Conservation (phyloP, 208 protist species). For the Entamoeba moshkovskii region DNA sequence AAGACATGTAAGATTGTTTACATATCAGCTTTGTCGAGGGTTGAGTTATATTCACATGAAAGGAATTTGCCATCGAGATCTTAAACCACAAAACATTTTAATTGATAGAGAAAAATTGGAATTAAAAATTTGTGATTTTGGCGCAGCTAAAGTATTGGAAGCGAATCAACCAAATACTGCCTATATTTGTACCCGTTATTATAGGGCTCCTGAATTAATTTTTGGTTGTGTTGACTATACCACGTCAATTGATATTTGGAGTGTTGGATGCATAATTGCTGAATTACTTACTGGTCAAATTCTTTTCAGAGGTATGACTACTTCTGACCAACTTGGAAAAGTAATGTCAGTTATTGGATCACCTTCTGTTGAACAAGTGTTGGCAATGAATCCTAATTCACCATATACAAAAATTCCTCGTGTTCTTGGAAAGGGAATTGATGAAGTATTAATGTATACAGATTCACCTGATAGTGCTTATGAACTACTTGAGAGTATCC, state of each 20-base stretch:
- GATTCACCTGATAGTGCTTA: background rate
- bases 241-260: conserved; percentile 81
- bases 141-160: conserved; percentile 24
- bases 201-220: conserved; percentile 30
- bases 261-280: conserved; percentile 83
- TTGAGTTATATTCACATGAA: conserved; percentile 45
- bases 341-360: conserved; percentile 45
- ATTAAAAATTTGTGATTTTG: conserved; percentile 86
- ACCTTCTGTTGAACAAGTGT: conserved; percentile 32
- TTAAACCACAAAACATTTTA: conserved; percentile 84
- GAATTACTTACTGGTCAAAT: conserved; percentile 76
- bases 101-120: conserved; percentile 68
- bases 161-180: background rate
- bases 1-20: conserved; percentile 17
- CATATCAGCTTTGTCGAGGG: conserved; percentile 50
- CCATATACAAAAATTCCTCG: background rate
- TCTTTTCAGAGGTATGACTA: conserved; percentile 65
- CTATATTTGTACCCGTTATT: conserved; percentile 28
- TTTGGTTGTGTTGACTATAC: conserved; percentile 16
- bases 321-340: conserved; percentile 42
- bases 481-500: background rate
- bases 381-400: conserved; percentile 31
- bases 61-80: conserved; percentile 67
- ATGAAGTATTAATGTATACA: background rate
- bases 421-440: background rate